Percentiles rank a stretch among this genome's conserved stretches.
phyloP scores from a whole-genome alignment of 1,139 yeast species.

The Sugiyamaella grinbergsii region DNA sequence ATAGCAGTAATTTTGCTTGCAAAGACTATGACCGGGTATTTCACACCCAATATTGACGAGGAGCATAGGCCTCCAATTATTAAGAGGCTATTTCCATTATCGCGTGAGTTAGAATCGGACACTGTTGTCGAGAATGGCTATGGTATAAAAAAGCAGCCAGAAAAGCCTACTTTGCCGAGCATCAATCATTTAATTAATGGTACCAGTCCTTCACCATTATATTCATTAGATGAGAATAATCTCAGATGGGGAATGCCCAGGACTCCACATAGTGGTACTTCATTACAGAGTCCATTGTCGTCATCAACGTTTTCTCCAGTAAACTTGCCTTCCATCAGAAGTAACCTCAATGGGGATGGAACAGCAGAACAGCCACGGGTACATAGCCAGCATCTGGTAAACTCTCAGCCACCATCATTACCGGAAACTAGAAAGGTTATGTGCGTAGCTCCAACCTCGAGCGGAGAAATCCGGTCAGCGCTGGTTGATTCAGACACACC shows the following conservation, averaged over 20 bases:
- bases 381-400: constrained; percentile 7
- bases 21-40: constrained; percentile 7
- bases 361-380: not conserved
- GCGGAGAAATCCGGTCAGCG: not conserved
- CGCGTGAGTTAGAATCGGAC: not conserved
- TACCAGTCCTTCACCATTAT: not conserved
- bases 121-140: not conserved
- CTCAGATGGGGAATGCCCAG: constrained; percentile 13
- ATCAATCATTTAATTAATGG: constrained; percentile 13
- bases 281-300: constrained; percentile 20
- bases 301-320: constrained; percentile 15
- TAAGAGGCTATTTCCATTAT: not conserved
- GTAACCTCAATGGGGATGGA: constrained; percentile 15
- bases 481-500: constrained; percentile 2
- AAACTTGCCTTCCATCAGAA: constrained; percentile 21
- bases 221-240: not conserved
- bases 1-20: too few relatives aligned
- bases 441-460: not conserved
- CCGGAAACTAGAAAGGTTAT: not conserved
- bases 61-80: constrained; percentile 7
- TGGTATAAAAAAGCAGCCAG: not conserved
- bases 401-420: constrained; percentile 8
- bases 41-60: constrained; percentile 1
- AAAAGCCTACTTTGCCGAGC: constrained; percentile 15
- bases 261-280: constrained; percentile 15